Base-by-base conservation (phyloP, 352 stramenopile genomes). In the Phytophthora hybrid region DNA sequence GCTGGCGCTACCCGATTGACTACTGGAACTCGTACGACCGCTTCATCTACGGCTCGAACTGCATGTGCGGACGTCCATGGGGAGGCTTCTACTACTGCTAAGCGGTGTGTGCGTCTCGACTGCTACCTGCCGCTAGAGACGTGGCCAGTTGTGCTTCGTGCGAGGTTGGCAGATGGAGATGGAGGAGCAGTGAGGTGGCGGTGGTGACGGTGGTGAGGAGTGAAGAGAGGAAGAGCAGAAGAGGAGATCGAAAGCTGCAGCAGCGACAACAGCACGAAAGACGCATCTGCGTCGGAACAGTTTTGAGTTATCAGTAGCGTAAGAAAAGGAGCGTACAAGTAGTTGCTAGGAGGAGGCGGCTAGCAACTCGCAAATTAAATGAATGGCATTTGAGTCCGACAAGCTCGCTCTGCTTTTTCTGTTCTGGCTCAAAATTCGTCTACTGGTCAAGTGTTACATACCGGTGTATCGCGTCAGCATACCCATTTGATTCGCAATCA, bases 81-180 rank as follows among this genome's bases (percentile, higher is more conserved):
- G 82, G 77, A n/a, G 54, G 41, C 0, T 82, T 63, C 26, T 85
- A 56, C 61, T 85, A 81, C 76, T 85, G 76, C 51, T 81, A 78
- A 80, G 61, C 59, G 31, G 51, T 14, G n/a, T n/a, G 16, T 7
- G 18, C 14, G 54, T 71, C 37, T 73, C 8, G 13, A 70, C 21
- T 69, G 59, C 58, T 72, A 26, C 44, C 62, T 71, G 29, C 32
- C 34, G 60, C 60, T 59, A 37, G 64, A 46, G n/a, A 61, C 56
- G 60, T 69, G 66, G 66, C 49, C 53, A 65, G 4, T n/a, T 16
- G 21, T 71, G 63, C 66, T 47, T 14, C 64, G 70, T 41, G 52
- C 52, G 51, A 77, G 70, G 63, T 66, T 21, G 68, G 56, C 52
- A 59, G 37, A 46, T 46, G 56, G 32, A 44, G 56, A 62, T 37